Base-by-base conservation (phyloP, 345 rosid genomes). In the Punica granatum region DNA sequence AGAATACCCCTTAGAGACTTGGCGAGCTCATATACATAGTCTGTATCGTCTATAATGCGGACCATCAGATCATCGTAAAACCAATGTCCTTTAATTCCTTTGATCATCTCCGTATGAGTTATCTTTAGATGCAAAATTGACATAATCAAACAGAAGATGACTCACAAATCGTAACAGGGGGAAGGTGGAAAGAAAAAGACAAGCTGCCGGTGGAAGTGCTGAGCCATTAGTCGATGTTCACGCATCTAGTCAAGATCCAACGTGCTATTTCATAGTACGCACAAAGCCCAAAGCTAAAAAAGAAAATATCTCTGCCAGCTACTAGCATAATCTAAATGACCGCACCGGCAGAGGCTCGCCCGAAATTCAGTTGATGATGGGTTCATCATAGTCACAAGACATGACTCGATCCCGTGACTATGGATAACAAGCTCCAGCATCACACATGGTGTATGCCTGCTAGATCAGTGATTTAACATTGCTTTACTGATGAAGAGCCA, bases 361-460 rank as follows among this genome's bases (percentile, higher is more conserved):
- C 84, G 85, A 48, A 91, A 91, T 74, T 89, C 97, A 77, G 80
- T 94, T 64, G 90, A 81, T 42, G 67, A 78, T n/a, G 98, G 99
- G 67, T 89, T 83, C 56, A 94, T 72, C 96, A 94, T 91, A 14
- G 53, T 18, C 23, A 48, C 53, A 18, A 48, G 53, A 48, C 53
- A 48, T 14, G 99, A 94, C 74, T 94, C 97, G 64, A 94, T 83
- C 68, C 99, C 99, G 77, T 92, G 99, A 74, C 98, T 89, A 75
- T 94, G 99, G 80, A 92, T 88, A 75, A 88, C 97, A 72, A n/a
- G 98, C 89, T 69, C 99, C 99, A 44, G 99, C 96, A 85, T 92
- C 76, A 63, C 90, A 85, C 89, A 80, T 86, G 43, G 88, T 81
- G 70, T 88, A 89, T 67, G 92, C 93, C 98, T 94, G 78, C n/a